Conservation (phyloP, 2,329 filamentous ascomycete genomes). For the Sclerotiophoma versabilis region DNA sequence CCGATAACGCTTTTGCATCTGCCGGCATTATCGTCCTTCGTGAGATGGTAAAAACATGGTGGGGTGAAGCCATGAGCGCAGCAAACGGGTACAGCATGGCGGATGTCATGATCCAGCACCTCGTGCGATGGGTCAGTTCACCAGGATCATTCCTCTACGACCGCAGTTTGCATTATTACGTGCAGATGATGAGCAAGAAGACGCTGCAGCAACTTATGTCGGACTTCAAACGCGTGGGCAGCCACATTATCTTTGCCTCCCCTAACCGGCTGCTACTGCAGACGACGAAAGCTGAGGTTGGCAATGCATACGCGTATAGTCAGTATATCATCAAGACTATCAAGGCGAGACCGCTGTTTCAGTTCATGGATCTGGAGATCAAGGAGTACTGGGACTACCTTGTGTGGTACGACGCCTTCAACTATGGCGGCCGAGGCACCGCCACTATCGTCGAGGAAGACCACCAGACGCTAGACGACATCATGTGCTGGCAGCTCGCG, state of each 20-base stretch:
- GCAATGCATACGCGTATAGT: conserved; percentile 94
- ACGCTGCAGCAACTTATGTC: conserved; percentile 96
- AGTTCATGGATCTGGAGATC: conserved; percentile 96
- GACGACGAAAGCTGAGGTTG: conserved; percentile 95
- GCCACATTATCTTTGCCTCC: conserved; percentile 93
- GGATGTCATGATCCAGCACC: conserved; percentile 94
- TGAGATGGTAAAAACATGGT: conserved; percentile 99
- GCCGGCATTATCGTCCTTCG: conserved; percentile 88
- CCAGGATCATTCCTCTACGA: conserved; percentile 91
- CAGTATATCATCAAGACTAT: conserved; percentile 99
- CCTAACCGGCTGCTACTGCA: conserved; percentile 89
- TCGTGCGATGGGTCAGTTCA: conserved; percentile 95
- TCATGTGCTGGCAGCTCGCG: conserved; percentile 98
- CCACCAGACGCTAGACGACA: conserved; percentile 81
- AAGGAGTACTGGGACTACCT: conserved; percentile 99
- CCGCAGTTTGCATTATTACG: conserved; percentile 91
- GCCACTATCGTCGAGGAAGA: conserved; percentile 78
- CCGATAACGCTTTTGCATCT: conserved; percentile 91
- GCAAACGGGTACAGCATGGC: conserved; percentile 77
- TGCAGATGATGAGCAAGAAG: conserved; percentile 98
- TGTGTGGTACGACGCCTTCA: conserved; percentile 98
- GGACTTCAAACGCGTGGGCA: conserved; percentile 93
- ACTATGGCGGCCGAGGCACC: conserved; percentile 95
- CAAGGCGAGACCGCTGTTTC: conserved; percentile 91
- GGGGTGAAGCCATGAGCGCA: conserved; percentile 88